A percentile compares a stretch with the other conserved stretches of the same genome.
Conservation (phyloP, 495 filamentous ascomycete species). For the Penicillium lagena region DNA sequence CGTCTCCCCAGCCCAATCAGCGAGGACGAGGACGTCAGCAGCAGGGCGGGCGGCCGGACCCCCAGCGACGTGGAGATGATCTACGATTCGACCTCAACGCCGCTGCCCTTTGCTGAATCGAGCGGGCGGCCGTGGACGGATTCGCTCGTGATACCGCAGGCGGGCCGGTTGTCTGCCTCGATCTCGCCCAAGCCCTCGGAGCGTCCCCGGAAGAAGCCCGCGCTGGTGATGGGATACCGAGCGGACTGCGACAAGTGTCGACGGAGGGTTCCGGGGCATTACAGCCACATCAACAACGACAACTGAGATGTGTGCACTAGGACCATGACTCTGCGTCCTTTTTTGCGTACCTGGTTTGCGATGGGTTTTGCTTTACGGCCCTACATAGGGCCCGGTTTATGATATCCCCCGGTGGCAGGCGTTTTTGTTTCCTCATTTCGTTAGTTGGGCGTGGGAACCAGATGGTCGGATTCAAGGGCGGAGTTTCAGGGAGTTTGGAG, state of each 20-base stretch:
- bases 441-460: too few species aligned
- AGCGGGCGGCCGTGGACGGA: too few species aligned
- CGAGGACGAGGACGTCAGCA: conserved; percentile 51
- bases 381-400: too few species aligned
- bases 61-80: conserved; percentile 16
- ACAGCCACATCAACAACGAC: conserved; percentile 64
- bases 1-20: conserved; percentile 67
- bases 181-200: not conserved
- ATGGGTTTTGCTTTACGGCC: not conserved
- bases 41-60: conserved; percentile 26
- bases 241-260: conserved; percentile 84
- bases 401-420: too few species aligned
- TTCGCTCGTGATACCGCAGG: too few species aligned
- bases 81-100: conserved; percentile 1
- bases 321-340: too few species aligned
- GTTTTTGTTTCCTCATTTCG: too few species aligned
- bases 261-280: conserved; percentile 75
- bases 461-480: too few species aligned
- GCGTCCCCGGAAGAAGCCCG: conserved; percentile 44
- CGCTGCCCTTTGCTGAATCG: too few species aligned
- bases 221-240: conserved; percentile 77
- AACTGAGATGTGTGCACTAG: too few species aligned
- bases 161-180: not conserved
- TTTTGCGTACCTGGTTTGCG: too few species aligned
- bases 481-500: too few species aligned